These are phyloP conservation scores for Phytopythium sindhum DNA, from an alignment of 352 stramenopile species.

Conservation along the genomic window DNA sequence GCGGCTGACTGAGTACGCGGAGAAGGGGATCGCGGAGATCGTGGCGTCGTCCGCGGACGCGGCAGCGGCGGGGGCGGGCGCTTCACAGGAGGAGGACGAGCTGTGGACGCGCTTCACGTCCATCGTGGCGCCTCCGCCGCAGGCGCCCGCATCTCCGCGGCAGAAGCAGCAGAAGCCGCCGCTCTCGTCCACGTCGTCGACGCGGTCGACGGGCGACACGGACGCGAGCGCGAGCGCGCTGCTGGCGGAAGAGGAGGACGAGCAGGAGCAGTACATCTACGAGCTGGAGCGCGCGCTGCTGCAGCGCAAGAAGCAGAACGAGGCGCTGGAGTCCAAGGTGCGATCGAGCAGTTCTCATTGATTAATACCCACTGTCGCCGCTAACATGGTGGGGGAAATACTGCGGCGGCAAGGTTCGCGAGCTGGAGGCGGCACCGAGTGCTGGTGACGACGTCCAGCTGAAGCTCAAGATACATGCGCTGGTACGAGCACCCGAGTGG, in stretches of 20 bases:
- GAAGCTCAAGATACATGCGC: slow-evolving; percentile 10
- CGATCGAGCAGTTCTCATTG: background rate
- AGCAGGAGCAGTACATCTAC: slow-evolving; percentile 78
- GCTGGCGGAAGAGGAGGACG: slow-evolving; percentile 32
- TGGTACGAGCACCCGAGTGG: slow-evolving; percentile 4
- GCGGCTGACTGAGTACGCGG: slow-evolving; percentile 52
- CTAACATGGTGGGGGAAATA: background rate
- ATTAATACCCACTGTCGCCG: background rate
- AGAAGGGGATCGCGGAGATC: slow-evolving; percentile 59
- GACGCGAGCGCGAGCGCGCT: slow-evolving; percentile 2
- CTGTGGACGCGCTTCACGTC: slow-evolving; percentile 37
- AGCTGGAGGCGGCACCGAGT: slow-evolving; percentile 20
- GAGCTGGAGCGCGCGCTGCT: slow-evolving; percentile 69
- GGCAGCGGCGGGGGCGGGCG: slow-evolving; percentile 29
- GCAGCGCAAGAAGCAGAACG: slow-evolving; percentile 75
- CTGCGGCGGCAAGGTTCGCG: slow-evolving; percentile 8
- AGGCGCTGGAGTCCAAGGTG: slow-evolving; percentile 47
- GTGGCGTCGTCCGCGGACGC: slow-evolving; percentile 25
- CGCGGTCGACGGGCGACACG: background rate
- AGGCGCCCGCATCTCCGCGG: slow-evolving; percentile 1
- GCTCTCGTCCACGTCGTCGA: background rate
- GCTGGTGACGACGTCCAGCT: slow-evolving; percentile 6
- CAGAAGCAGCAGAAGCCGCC: slow-evolving; percentile 6
- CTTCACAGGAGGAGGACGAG: slow-evolving; percentile 21
- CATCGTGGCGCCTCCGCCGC: slow-evolving; percentile 40